Conservation (phyloP, 2,329 filamentous ascomycete genomes). For the Xylaria sp. region DNA sequence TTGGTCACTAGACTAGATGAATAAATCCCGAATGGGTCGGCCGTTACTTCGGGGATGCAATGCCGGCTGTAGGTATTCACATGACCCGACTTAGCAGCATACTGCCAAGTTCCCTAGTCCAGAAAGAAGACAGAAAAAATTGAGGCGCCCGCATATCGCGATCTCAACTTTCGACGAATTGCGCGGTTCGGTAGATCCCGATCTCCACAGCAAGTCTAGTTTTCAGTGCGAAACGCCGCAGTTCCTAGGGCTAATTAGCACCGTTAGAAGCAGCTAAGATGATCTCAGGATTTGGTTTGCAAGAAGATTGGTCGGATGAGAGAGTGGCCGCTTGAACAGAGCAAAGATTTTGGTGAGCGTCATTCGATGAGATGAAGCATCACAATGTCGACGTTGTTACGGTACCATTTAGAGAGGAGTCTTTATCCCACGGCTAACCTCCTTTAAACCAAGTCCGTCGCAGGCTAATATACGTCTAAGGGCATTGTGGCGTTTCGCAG, state of each 20-base stretch:
- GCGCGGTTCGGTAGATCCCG: conserved; percentile 5
- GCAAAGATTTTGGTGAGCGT: not conserved
- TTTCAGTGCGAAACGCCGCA: not conserved
- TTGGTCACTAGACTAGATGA: not conserved
- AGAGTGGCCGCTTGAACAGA: conserved; percentile 6
- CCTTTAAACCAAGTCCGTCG: not conserved
- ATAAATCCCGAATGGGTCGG: not conserved
- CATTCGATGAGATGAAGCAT: not conserved
- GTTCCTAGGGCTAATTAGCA: conserved; percentile 11
- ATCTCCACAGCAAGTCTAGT: conserved; percentile 14
- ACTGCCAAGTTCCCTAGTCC: not conserved
- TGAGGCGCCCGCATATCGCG: not conserved
- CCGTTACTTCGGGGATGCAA: not conserved
- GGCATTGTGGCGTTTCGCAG: not conserved
- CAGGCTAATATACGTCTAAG: no score
- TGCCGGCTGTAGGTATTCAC: conserved; percentile 1
- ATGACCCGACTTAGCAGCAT: conserved; percentile 4
- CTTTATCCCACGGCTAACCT: not conserved
- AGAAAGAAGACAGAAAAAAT: not conserved
- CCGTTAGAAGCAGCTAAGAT: conserved; percentile 10
- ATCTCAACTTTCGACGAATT: not conserved
- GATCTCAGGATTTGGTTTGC: conserved; percentile 4
- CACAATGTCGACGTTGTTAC: not conserved
- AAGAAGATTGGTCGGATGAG: conserved; percentile 4
- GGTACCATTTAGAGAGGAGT: not conserved